Evolutionary conservation across 2,329 filamentous ascomycete genomes (phyloP), one percentile per base, ranked within the genome.

Genomic region (Raffaelea ambrosiae): DNA sequence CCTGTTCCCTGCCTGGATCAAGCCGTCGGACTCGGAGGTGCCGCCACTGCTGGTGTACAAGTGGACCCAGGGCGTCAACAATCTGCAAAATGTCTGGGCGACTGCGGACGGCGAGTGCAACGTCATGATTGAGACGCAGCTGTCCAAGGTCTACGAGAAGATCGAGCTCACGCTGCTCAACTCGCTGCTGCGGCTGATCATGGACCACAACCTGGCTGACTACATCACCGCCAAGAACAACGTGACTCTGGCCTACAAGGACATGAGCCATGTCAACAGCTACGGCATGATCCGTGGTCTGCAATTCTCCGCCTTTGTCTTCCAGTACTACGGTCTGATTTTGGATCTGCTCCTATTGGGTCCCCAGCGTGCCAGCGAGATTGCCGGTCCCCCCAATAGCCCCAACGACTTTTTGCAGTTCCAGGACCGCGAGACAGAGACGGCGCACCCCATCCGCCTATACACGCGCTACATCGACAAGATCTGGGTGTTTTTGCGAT

Each of bases 201-300:
- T 98, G 94, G 94, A 98, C 59, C 93, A 98, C 74, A 98, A 98
- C 64, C 69, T 98, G 69, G 93, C 93, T 5, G 94, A 98, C 65
- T 98, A 98, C 68, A 98, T 98, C 61, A 96, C 91, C 1, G 89
- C 91, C 35, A 98, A 98, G 79, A 98, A 98, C 74, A 98, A 98
- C 61, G 93, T 98, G 13, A 91, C 96, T 64, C 78, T 98, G 53
- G 96, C 94, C 53, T 98, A 98, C 74, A 98, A 98, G 72, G 93
- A 98, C 59, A 98, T 98, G 93, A 97, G 96, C 62, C 93, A 98
- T 61, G 93, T 94, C 62, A 98, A 98, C 69, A 94, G 88, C 62
- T 98, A 97, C 62, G 93, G 93, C 57, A 86, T 98, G 85, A 96
- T 98, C 59, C 88, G 93, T 59, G 93, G 94, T 57, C 76, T 98